phyloP scores from a whole-genome alignment of 1,139 yeast genomes.

The Magnusiomyces tetraspermus region DNA sequence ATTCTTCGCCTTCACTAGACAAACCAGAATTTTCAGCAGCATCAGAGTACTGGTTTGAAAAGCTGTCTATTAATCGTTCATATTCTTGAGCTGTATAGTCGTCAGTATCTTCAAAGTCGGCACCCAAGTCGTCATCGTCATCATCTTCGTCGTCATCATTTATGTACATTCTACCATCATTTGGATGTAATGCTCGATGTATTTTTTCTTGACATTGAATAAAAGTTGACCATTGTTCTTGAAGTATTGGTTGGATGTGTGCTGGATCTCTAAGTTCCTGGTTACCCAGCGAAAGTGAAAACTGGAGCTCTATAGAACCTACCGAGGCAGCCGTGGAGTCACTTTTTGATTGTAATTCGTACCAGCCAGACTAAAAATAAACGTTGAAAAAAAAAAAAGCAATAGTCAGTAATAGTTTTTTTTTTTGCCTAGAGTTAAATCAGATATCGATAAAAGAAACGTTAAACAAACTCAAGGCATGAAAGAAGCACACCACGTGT shows the following conservation, averaged over 20 bases:
- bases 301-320: not conserved
- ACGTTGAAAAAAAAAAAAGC: too few relatives aligned
- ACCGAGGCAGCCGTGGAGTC: not conserved
- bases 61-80: not conserved
- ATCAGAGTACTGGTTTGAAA: not conserved
- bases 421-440: too few relatives aligned
- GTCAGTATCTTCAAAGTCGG: not conserved
- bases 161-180: not conserved
- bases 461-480: too few relatives aligned
- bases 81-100: not conserved
- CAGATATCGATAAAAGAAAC: too few relatives aligned
- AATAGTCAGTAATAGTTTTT: too few relatives aligned
- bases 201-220: not conserved
- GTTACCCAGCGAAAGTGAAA: not conserved
- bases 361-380: constrained; percentile 2
- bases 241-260: not conserved
- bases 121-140: not conserved
- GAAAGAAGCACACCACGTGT: too few relatives aligned
- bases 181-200: not conserved
- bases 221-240: not conserved
- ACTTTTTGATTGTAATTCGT: not conserved
- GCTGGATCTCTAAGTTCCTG: not conserved
- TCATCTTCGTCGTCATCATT: not conserved
- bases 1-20: not conserved
- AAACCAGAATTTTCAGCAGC: not conserved